Base-by-base conservation (phyloP, 2,329 filamentous ascomycete genomes). In the Didymella glomerata region DNA sequence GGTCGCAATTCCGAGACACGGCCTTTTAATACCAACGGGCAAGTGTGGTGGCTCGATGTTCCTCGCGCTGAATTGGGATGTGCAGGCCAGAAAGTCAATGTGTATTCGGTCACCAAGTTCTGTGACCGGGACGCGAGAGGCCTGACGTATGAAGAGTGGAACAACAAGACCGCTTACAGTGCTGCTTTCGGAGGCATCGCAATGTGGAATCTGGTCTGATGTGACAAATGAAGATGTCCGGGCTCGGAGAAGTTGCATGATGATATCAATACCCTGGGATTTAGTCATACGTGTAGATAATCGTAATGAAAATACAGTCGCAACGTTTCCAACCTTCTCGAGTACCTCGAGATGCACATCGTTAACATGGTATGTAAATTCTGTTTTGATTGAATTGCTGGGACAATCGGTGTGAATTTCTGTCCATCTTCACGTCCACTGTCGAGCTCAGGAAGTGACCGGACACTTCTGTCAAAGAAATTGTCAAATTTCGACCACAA, bases 11-110 rank as follows among this genome's bases (percentile, higher is more conserved):
- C 89, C 10, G 87, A 93, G 42, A 83, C 86, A 54, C 78, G 94
- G 1, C 86, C 90, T 0, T 86, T 97, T 54, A 68, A 78, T 11
- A 90, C 86, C n/a, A 90, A 94, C 60, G 91, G 90, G 14, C 90
- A 85, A 70, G 88, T 89, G 78, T 96, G 90, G 86, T 96, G 91
- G 87, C 78, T 87, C 1, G 94, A 97, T 76, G 84, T 97, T 8
- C 57, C 68, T 34, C 65, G 77, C 5, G 46, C 61, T 9, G 87
- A 83, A 46, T 76, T 94, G 4, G 69, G 80, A 60, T 62, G 71
- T 69, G 68, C 71, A 0, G 77, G 76, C 1, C 86, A 93, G 77
- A 86, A 83, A 52, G 79, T 94, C 6, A 84, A 83, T 64, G 77
- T 95, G 28, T 85, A 85, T 57, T 85, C 86, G 20, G 80, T 96